Evolutionary conservation across 1,139 yeast genomes (phyloP), one percentile per base, ranked within the genome.

Genomic region (Nakaseomyces delphensis): DNA sequence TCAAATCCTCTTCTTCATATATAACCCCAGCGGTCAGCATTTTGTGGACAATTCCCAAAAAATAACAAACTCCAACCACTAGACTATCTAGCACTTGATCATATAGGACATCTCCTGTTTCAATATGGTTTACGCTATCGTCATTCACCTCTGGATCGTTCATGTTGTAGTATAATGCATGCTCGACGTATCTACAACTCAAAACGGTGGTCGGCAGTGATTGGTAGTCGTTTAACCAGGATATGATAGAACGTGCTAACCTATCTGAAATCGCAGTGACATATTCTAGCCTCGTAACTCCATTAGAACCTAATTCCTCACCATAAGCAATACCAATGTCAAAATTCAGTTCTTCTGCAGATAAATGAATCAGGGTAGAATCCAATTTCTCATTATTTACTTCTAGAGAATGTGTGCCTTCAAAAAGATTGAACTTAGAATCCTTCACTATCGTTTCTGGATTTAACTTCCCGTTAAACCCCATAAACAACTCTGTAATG

Each of bases 381-480:
- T 83, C 93, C 38, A 83, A 62, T 46, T 71, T 72, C n/a, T 68
- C 64, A 53, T 81, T 82, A 43, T 71, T 63, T 4, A 77, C 71
- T 56, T 83, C 93, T 43, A 81, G 62, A 0, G 93, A 87, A 52
- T 84, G 74, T 0, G 93, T 80, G 0, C 89, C 89, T 53, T 80
- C 85, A 43, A 82, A 67, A 30, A 82, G 61, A 46, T 79, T 74
- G 59, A 81, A 81, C 30, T 62, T 57, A 0, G 73, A 68, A 2
- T 73, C 69, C 52, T 76, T 76, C 3, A 76, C 71, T 15, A 83
- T 77, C 38, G 66, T 49, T 35, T 55, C 66, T 27, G 68, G 63
- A 27, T 60, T 54, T 35, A 76, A 58, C 4, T 49, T 47, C 10
- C 49, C 45, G 19, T 70, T 51, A 27, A 71, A 63, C 2, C 50